Base-by-base conservation (phyloP, 805 yeast genomes). In the Schwanniomyces yamadae region DNA sequence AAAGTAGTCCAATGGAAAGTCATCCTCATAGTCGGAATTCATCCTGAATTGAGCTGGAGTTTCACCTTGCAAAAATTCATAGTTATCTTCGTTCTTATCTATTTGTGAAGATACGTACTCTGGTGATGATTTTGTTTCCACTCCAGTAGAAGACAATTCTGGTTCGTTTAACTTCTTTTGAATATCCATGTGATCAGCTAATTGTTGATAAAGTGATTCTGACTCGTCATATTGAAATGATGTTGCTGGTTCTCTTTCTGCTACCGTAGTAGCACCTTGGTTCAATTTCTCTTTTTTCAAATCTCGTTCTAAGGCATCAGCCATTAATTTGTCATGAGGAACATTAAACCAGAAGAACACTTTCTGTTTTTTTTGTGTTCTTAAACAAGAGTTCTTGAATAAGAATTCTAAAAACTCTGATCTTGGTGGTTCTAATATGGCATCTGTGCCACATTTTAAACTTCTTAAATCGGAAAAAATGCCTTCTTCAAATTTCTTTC, bases 291-390 rank as follows among this genome's bases (percentile, higher is more conserved):
- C 96, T 48, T 84, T 80, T 61, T 87, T 89, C 54, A 90, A 62
- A 57, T 93, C 98, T 49, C 98, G 72, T 57, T 90, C 97, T 29
- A 93, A 63, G 0, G 97, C 97, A 60, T 93, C 98, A 2, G 88
- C 80, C 74, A 93, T 90, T 28, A 91, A 67, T 54, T 84, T 80
- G 54, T 90, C 96, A 60, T 91, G 98, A 16, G 93, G 93, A 7
- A 93, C 97, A 54, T 90, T 84, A 58, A 85, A 89, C 98, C 98
- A 93, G 59, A 84, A 88, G 57, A 91, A 91, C 28, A 91, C 97
- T 55, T 93, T 91, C 57, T 91, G 99, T 54, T 93, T 91, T 73
- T 91, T 91, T 52, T 91, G 97, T 0, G 99, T 91, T 49, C 96
- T 74, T 17, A 91, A 69, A 55, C 98, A 91, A 45, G 82, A 80